Evolutionary conservation across 2,329 filamentous ascomycete species (phyloP).

Genomic region (Fusarium continuum): DNA sequence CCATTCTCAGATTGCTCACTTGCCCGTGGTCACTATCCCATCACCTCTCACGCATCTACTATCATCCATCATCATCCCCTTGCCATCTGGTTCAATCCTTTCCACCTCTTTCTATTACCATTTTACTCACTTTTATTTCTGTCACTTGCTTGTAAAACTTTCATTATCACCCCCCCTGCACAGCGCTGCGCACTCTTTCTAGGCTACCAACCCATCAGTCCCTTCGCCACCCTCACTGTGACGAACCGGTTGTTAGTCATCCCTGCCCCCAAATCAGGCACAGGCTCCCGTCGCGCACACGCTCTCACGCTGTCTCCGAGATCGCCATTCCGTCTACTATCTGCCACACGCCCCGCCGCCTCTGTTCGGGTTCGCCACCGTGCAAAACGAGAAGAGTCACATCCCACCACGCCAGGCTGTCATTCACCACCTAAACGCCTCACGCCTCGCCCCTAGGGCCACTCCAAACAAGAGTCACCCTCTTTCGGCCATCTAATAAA

Average conservation of each 20-base stretch:
- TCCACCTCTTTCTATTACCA: constrained; percentile 4
- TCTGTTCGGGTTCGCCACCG: constrained; percentile 50
- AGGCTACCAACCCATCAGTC: constrained; percentile 38
- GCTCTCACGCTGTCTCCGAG: constrained; percentile 51
- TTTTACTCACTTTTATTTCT: constrained; percentile 21
- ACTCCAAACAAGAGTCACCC: constrained; percentile 49
- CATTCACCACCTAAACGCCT: constrained; percentile 40
- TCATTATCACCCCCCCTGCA: constrained; percentile 20
- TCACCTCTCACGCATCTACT: constrained; percentile 18
- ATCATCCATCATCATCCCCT: constrained; percentile 11
- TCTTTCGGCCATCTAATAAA: constrained; percentile 44
- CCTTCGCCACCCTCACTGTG: constrained; percentile 43
- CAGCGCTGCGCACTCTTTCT: constrained; percentile 16
- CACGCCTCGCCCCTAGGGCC: constrained; percentile 48
- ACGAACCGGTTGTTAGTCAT: constrained; percentile 41
- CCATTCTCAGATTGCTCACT: constrained; percentile 43
- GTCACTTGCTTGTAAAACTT: constrained; percentile 15
- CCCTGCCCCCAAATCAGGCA: constrained; percentile 34
- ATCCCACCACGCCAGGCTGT: constrained; percentile 45
- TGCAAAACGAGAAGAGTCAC: constrained; percentile 50
- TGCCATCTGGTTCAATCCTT: constrained; percentile 26
- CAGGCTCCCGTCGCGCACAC: constrained; percentile 44
- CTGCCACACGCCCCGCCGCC: constrained; percentile 44
- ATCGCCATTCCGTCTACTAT: constrained; percentile 50
- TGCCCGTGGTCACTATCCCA: constrained; percentile 3